Evolutionary conservation across 805 yeast genomes (phyloP).

Genomic region (Hanseniaspora valbyensis): DNA sequence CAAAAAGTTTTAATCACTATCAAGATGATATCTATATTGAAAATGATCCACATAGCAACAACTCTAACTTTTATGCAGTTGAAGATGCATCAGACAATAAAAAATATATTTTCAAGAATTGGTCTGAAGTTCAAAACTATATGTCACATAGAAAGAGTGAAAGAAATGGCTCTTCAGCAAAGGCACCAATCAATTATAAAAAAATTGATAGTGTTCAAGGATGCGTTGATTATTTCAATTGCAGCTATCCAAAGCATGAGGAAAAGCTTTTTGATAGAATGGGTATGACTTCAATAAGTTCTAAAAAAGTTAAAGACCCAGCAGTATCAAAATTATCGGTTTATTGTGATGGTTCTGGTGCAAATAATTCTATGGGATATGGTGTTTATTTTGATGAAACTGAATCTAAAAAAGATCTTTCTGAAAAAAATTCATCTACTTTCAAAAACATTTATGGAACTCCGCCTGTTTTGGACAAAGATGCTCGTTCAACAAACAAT

Average conservation of each 20-base stretch:
- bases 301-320: background rate
- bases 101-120: background rate
- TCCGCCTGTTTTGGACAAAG: background rate
- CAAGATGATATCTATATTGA: background rate
- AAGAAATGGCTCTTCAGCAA: background rate
- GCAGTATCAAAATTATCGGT: constrained; percentile 24
- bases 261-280: background rate
- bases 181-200: background rate
- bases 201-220: background rate
- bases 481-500: constrained; percentile 52
- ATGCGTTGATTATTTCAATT: background rate
- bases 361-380: constrained; percentile 59
- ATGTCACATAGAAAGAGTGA: background rate
- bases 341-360: constrained; percentile 71
- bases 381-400: constrained; percentile 62
- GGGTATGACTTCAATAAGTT: background rate
- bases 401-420: constrained; percentile 40
- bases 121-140: background rate
- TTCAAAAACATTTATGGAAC: background rate
- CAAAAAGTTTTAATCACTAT: background rate
- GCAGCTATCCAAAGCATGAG: background rate
- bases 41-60: background rate
- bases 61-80: constrained; percentile 7
- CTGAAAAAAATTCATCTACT: constrained; percentile 32
- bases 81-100: background rate